phyloP scores from a whole-genome alignment of 495 filamentous ascomycete species.

The Bacidia gigantensis region DNA sequence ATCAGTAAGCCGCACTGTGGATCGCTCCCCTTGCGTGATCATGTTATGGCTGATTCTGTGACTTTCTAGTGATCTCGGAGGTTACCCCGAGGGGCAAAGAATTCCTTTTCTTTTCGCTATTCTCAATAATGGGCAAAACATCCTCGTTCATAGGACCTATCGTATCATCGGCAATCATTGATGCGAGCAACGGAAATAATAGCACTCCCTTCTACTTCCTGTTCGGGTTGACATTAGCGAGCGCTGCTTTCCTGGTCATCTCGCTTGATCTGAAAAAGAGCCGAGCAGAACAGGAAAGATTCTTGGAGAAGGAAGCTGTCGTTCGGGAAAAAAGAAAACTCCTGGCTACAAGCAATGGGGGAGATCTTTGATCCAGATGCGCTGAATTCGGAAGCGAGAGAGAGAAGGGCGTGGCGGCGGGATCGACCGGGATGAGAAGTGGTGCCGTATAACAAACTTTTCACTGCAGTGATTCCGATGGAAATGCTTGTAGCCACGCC shows the following conservation, averaged over 20 bases:
- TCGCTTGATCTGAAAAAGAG: slow-evolving; percentile 48
- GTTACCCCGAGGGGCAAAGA: slow-evolving; percentile 51
- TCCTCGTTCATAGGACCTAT: slow-evolving; percentile 50
- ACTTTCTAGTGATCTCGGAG: slow-evolving; percentile 56
- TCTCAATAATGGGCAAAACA: slow-evolving; percentile 53
- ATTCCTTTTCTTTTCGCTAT: slow-evolving; percentile 53
- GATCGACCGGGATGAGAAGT: no score
- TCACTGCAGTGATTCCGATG: no score
- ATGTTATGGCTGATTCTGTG: no score
- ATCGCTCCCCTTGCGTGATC: no score
- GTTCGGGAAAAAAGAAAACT: slow-evolving; percentile 10
- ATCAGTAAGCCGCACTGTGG: no score
- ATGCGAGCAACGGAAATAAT: slow-evolving; percentile 40
- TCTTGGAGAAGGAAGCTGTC: slow-evolving; percentile 31
- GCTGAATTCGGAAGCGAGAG: no score
- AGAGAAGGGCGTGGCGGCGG: no score
- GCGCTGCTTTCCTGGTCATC: slow-evolving; percentile 34
- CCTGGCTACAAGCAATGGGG: background rate
- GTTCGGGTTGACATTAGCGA: slow-evolving; percentile 41
- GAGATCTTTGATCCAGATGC: background rate
- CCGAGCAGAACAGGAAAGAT: slow-evolving; percentile 40
- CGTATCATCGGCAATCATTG: slow-evolving; percentile 52
- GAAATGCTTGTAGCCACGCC: background rate
- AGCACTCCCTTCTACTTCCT: slow-evolving; percentile 53
- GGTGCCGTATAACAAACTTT: no score